These are phyloP conservation scores for Kappamyces sp. DNA, from an alignment of 192 early-diverging fungal species.

Conservation along the genomic window DNA sequence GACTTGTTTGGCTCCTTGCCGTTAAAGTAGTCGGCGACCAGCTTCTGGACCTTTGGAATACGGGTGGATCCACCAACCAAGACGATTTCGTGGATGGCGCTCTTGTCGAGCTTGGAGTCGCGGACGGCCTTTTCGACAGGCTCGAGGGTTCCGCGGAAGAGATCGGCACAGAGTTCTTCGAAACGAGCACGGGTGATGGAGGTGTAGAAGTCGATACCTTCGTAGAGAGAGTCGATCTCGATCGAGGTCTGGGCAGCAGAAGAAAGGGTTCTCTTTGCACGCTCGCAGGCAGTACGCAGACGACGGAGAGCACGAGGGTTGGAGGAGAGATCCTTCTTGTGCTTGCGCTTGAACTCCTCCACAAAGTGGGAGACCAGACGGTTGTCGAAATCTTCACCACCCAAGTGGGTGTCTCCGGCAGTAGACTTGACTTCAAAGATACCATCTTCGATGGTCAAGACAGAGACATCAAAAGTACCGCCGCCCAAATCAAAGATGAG, in stretches of 20 bases:
- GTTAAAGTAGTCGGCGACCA: conserved; percentile 97
- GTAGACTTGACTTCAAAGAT: conserved; percentile 99
- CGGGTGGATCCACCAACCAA: conserved; percentile 97
- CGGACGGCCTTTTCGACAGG: conserved; percentile 95
- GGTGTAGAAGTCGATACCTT: conserved; percentile 98
- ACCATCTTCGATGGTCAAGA: conserved; percentile 94
- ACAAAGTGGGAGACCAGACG: conserved; percentile 91
- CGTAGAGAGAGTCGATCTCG: conserved; percentile 95
- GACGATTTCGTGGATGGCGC: conserved; percentile 86
- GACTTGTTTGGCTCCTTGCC: conserved; percentile 99
- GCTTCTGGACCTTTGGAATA: conserved; percentile 99
- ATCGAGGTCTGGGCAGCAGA: conserved; percentile 90
- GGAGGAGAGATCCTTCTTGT: conserved; percentile 87
- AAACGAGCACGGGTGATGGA: conserved; percentile 97
- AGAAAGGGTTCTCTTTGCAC: conserved; percentile 95
- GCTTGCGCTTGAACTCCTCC: conserved; percentile 97
- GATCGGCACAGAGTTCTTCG: conserved; percentile 96
- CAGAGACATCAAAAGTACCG: conserved; percentile 97
- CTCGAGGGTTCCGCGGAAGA: conserved; percentile 91
- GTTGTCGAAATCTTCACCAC: conserved; percentile 99
- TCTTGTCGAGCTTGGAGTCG: conserved; percentile 95
- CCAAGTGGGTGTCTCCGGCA: conserved; percentile 97
- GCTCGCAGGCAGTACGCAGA: conserved; percentile 95
- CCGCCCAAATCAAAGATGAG: conserved; percentile 98
- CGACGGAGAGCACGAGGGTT: conserved; percentile 93